Evolutionary conservation across 2,329 filamentous ascomycete genomes (phyloP).

Genomic region (Dryadomyces sulphureus): DNA sequence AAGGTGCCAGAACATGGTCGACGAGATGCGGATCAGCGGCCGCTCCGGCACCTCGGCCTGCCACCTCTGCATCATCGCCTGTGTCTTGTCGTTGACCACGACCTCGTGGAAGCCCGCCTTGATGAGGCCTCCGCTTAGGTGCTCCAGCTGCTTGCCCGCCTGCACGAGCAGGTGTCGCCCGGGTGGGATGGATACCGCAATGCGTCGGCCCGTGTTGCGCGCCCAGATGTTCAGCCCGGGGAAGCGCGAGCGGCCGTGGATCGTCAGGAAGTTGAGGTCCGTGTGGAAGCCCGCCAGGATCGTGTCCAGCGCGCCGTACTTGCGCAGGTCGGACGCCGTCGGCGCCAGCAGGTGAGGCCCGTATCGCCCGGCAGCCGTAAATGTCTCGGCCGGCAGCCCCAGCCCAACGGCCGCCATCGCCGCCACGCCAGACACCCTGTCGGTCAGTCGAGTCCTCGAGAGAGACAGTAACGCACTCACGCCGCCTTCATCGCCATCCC

Average conservation of each 20-base stretch:
- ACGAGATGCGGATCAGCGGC: slow-evolving; percentile 41
- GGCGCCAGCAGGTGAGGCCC: slow-evolving; percentile 48
- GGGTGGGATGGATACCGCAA: slow-evolving; percentile 41
- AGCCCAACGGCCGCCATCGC: slow-evolving; percentile 45
- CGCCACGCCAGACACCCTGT: slow-evolving; percentile 39
- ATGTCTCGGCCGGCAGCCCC: slow-evolving; percentile 34
- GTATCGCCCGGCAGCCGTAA: slow-evolving; percentile 39
- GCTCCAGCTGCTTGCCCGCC: slow-evolving; percentile 48
- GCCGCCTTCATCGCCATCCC: slow-evolving; percentile 45
- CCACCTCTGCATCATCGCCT: slow-evolving; percentile 30
- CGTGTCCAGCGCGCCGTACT: slow-evolving; percentile 37
- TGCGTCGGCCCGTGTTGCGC: slow-evolving; percentile 44
- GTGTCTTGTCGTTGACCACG: slow-evolving; percentile 37
- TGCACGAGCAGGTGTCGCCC: slow-evolving; percentile 46
- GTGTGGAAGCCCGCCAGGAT: slow-evolving; percentile 51
- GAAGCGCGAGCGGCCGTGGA: slow-evolving; percentile 47
- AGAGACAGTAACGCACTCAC: slow-evolving; percentile 28
- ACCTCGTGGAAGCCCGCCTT: slow-evolving; percentile 50
- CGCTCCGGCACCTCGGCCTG: slow-evolving; percentile 26
- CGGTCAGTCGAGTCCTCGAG: no score
- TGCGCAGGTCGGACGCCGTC: slow-evolving; percentile 41
- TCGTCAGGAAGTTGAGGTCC: slow-evolving; percentile 50
- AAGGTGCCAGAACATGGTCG: slow-evolving; percentile 47
- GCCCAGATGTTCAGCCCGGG: slow-evolving; percentile 49
- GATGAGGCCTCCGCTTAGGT: slow-evolving; percentile 44